These are phyloP conservation scores for Penicillium canescens DNA, from an alignment of 495 filamentous ascomycete species.

Conservation along the genomic window DNA sequence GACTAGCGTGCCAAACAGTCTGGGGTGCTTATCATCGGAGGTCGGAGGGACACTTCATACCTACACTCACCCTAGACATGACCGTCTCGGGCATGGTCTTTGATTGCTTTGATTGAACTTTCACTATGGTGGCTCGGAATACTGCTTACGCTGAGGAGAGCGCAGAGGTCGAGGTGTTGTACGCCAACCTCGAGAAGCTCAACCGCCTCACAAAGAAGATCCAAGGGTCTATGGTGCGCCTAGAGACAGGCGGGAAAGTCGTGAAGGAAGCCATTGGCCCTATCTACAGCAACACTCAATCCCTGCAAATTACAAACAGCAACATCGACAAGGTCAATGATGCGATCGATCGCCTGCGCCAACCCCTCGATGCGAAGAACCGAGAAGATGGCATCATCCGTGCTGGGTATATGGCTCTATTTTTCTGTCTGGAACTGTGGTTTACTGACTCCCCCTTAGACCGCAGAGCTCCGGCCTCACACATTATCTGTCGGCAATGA, in stretches of 20 bases:
- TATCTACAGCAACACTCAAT: slow-evolving; percentile 88
- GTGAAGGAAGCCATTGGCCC: slow-evolving; percentile 92
- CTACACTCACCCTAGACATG: slow-evolving; percentile 27
- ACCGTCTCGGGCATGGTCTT: slow-evolving; percentile 13
- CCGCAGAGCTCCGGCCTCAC: slow-evolving; percentile 76
- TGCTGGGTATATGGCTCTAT: slow-evolving; percentile 56
- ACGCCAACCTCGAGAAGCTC: slow-evolving; percentile 65
- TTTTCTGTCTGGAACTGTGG: neutral
- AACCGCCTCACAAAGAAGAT: slow-evolving; percentile 88
- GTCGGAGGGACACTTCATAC: slow-evolving; percentile 7
- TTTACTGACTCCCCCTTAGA: slow-evolving; percentile 38
- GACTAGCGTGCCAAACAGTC: slow-evolving; percentile 23
- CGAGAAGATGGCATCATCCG: slow-evolving; percentile 90
- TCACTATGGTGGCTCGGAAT: slow-evolving; percentile 51
- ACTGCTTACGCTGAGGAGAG: slow-evolving; percentile 67
- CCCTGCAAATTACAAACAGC: slow-evolving; percentile 76
- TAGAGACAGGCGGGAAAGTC: slow-evolving; percentile 84
- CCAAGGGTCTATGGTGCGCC: slow-evolving; percentile 75
- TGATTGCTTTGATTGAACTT: slow-evolving; percentile 11
- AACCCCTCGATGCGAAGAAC: slow-evolving; percentile 83
- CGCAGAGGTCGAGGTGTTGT: slow-evolving; percentile 69
- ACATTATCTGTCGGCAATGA: slow-evolving; percentile 87
- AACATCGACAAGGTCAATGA: slow-evolving; percentile 86
- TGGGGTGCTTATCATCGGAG: slow-evolving; percentile 22
- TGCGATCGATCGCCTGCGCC: slow-evolving; percentile 83